Evolutionary conservation across 306 rosid species (phyloP).

Genomic region (Lathyrus oleraceus): DNA sequence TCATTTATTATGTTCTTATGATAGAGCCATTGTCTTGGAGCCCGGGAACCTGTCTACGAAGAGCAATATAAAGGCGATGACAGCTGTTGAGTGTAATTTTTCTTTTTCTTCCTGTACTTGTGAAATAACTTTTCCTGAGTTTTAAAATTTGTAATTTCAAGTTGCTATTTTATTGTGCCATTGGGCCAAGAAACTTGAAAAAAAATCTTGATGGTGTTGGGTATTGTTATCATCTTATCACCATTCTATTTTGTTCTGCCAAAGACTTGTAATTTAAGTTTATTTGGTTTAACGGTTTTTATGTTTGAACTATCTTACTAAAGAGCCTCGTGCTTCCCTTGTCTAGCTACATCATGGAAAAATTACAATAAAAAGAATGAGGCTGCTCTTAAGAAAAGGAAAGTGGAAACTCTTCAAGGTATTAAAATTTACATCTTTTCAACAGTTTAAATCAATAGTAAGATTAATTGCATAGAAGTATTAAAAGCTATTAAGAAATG

Average conservation of each 20-base stretch:
- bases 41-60: slow-evolving; percentile 77
- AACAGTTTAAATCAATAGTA: slow-evolving; percentile 16
- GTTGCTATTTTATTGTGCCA: slow-evolving; percentile 19
- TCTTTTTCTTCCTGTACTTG: slow-evolving; percentile 19
- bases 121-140: background rate
- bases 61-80: slow-evolving; percentile 65
- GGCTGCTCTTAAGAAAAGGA: slow-evolving; percentile 73
- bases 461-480: slow-evolving; percentile 16
- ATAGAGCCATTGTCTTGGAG: slow-evolving; percentile 91
- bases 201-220: background rate
- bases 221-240: slow-evolving; percentile 31
- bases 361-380: slow-evolving; percentile 71
- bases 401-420: slow-evolving; percentile 78
- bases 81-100: slow-evolving; percentile 73
- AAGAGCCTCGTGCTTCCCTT: slow-evolving; percentile 39
- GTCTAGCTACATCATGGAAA: slow-evolving; percentile 79
- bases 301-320: slow-evolving; percentile 23
- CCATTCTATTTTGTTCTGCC: slow-evolving; percentile 32
- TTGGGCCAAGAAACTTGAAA: slow-evolving; percentile 17
- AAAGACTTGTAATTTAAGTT: slow-evolving; percentile 25
- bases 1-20: slow-evolving; percentile 37
- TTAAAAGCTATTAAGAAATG: background rate
- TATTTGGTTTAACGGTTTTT: slow-evolving; percentile 25
- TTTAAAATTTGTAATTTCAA: slow-evolving; percentile 5
- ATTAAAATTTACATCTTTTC: slow-evolving; percentile 41